These are phyloP conservation scores for Globisporangium cylindrosporum DNA, from an alignment of 352 stramenopile genomes.

Conservation along the genomic window DNA sequence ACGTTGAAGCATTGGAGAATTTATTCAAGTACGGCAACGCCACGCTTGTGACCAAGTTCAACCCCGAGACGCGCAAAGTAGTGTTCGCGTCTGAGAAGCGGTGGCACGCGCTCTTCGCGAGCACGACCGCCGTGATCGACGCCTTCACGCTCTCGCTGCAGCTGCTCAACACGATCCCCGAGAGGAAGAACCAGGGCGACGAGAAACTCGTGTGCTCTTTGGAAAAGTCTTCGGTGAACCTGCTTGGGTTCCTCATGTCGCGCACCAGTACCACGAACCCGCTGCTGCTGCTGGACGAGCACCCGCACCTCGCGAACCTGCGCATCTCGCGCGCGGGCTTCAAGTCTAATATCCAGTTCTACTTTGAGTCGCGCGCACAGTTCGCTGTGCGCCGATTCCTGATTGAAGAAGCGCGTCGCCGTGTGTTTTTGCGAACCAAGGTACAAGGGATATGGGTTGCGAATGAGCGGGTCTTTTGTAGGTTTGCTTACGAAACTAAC, in stretches of 20 bases:
- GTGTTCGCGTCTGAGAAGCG: constrained; percentile 42
- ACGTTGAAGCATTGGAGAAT: constrained; percentile 40
- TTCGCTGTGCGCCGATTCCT: constrained; percentile 59
- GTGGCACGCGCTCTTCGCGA: constrained; percentile 40
- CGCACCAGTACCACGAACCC: constrained; percentile 30
- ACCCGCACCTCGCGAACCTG: constrained; percentile 50
- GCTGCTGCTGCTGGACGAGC: constrained; percentile 46
- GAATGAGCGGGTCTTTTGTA: no score
- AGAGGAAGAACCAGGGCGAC: constrained; percentile 26
- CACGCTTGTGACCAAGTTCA: constrained; percentile 39
- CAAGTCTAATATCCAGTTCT: constrained; percentile 45
- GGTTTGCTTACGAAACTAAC: not conserved
- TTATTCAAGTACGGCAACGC: constrained; percentile 53
- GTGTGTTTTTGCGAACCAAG: constrained; percentile 38
- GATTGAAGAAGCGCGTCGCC: constrained; percentile 45
- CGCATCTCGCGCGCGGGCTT: constrained; percentile 38
- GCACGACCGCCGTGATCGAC: constrained; percentile 42
- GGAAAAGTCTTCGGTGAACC: constrained; percentile 35
- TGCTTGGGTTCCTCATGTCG: constrained; percentile 35
- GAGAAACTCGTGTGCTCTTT: constrained; percentile 24
- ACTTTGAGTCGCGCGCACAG: constrained; percentile 48
- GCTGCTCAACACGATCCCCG: constrained; percentile 43
- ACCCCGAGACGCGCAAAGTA: constrained; percentile 24
- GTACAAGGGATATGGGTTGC: not conserved
- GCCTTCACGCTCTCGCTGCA: constrained; percentile 53